Evolutionary conservation across 495 filamentous ascomycete species (phyloP), one percentile per base, ranked within the genome.

Genomic region (Tuber magnatum): DNA sequence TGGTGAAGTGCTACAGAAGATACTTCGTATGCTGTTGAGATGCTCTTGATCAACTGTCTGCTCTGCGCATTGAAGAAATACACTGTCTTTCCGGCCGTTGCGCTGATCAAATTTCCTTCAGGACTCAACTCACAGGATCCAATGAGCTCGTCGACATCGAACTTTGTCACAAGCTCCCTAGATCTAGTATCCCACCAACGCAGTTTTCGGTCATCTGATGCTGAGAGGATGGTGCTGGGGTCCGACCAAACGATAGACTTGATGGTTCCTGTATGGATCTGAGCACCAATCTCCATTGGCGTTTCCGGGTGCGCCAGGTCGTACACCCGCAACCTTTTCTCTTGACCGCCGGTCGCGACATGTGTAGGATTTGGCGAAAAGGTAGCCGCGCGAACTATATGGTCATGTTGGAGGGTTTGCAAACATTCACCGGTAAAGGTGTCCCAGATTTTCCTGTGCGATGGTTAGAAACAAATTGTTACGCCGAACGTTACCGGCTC

Each of bases 181-280:
- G 89, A 88, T 65, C 92, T 91, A 48, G 97, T 85, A 84, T 99
- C 94, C 87, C 94, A 97, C 95, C 95, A 99, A 44, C 94, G 90
- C 41, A 99, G 87, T 71, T 90, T 92, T 80, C 94, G 93, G 82
- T 97, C 94, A 69, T 97, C 93, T 14, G 93, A 91, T 8, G 92
- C 92, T 0, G 95, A 98, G 71, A 95, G 91, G 74, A 99, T 85
- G 78, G 93, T 88, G 78, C 94, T 97, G 68, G 91, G 91, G 77
- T 97, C 93, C 76, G 92, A 91, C 95, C 95, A 99, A 74, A 97
- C 89, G 72, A 99, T 94, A 72, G 91, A 92, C 83, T 97, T 98
- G 86, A 99, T 97, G 35, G 91, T 90, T 68, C 92, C 93, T 32
- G 87, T 88, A 83, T 99, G 95, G 18, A 91, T 86, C 32, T 92